Conservation (phyloP, 768 basidiomycete species). For the Pleurotus tuoliensis region DNA sequence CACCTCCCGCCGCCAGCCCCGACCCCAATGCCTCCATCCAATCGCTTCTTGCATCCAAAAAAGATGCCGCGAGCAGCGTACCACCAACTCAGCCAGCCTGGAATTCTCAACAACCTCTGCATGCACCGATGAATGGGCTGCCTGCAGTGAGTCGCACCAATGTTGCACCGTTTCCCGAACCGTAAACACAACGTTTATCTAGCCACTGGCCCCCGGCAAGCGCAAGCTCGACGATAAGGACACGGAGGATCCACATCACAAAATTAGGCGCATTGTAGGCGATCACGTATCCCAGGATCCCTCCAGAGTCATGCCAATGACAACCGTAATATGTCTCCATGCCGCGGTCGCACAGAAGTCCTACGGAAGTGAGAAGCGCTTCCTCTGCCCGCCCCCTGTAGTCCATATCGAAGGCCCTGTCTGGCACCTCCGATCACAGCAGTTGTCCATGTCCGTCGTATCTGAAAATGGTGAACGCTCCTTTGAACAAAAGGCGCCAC, state of each 20-base stretch:
- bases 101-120: slow-evolving; percentile 24
- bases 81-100: slow-evolving; percentile 33
- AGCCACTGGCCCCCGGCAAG: slow-evolving; percentile 49
- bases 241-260: slow-evolving; percentile 64
- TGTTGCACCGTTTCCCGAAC: slow-evolving; percentile 13
- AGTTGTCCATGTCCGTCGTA: slow-evolving; percentile 82
- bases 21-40: slow-evolving; percentile 46
- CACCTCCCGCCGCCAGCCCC: slow-evolving; percentile 21
- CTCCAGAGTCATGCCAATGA: slow-evolving; percentile 78
- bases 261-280: slow-evolving; percentile 82
- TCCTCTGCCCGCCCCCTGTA: slow-evolving; percentile 89
- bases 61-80: slow-evolving; percentile 37
- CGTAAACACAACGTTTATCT: slow-evolving; percentile 8
- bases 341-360: slow-evolving; percentile 95
- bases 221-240: slow-evolving; percentile 71
- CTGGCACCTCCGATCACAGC: slow-evolving; percentile 78
- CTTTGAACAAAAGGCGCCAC: slow-evolving; percentile 77
- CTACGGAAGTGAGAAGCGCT: slow-evolving; percentile 93
- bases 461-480: slow-evolving; percentile 80
- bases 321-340: slow-evolving; percentile 85
- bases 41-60: slow-evolving; percentile 48
- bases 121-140: slow-evolving; percentile 24
- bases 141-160: slow-evolving; percentile 17
- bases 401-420: slow-evolving; percentile 90
- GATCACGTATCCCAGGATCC: slow-evolving; percentile 79